Evolutionary conservation across 495 filamentous ascomycete species (phyloP).

Genomic region (Sabuloglossum arenarium): DNA sequence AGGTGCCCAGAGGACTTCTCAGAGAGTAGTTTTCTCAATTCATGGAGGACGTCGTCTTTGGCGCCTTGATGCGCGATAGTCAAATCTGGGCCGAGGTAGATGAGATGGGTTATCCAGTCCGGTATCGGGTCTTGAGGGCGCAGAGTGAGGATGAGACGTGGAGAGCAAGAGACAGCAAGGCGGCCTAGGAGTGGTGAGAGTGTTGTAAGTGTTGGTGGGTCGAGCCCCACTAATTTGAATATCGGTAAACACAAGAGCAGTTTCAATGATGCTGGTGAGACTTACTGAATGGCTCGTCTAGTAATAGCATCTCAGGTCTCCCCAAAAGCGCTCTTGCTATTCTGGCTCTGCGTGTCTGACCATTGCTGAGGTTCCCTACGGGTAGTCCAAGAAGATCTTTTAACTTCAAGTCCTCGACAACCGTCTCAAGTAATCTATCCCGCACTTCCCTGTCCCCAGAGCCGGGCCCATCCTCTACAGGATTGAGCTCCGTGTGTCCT

Average conservation of each 20-base stretch:
- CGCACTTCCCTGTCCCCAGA: slow-evolving; percentile 16
- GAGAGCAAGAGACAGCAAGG: slow-evolving; percentile 39
- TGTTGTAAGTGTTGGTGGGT: slow-evolving; percentile 51
- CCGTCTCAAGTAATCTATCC: slow-evolving; percentile 30
- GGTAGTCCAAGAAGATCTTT: slow-evolving; percentile 49
- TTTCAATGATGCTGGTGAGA: slow-evolving; percentile 1
- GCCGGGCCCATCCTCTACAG: slow-evolving; percentile 28
- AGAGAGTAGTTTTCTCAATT: slow-evolving; percentile 22
- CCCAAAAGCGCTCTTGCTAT: slow-evolving; percentile 70
- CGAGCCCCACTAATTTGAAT: slow-evolving; percentile 47
- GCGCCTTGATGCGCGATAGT: slow-evolving; percentile 33
- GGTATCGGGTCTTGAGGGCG: slow-evolving; percentile 73
- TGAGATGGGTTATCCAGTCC: slow-evolving; percentile 70
- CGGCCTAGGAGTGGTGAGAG: slow-evolving; percentile 47
- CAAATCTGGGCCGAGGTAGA: slow-evolving; percentile 41
- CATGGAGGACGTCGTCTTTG: slow-evolving; percentile 29
- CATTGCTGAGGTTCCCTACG: slow-evolving; percentile 76
- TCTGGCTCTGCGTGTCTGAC: slow-evolving; percentile 66
- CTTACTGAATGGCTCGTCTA: slow-evolving; percentile 86
- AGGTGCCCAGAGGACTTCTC: slow-evolving; percentile 27
- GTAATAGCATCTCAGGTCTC: slow-evolving; percentile 56
- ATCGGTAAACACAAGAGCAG: neutral
- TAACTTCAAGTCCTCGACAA: slow-evolving; percentile 46
- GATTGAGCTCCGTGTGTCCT: slow-evolving; percentile 60
- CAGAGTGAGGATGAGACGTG: slow-evolving; percentile 54